Evolutionary conservation across 2,329 filamentous ascomycete genomes (phyloP), one percentile per base, ranked within the genome.

Genomic region (Lojkania enalia): DNA sequence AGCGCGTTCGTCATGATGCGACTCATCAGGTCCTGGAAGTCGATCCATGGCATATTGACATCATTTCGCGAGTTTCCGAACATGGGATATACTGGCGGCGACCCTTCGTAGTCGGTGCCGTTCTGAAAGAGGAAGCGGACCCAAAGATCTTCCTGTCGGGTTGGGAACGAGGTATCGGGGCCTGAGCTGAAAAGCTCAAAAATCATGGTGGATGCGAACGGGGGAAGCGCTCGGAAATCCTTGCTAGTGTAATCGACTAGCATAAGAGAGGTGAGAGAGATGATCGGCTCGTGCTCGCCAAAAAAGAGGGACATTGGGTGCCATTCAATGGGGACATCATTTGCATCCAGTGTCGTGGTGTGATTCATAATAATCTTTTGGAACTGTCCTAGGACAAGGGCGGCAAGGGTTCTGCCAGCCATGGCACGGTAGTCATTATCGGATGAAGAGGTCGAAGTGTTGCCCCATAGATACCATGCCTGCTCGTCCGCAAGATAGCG

Each of bases 101-200:
- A 54, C 20, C 60, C 58, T 16, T 63, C 5, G 75, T 76, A 43
- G 18, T 70, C 66, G 0, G 79, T 80, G 37, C 78, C 79, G 54
- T 84, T 84, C 54, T 77, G 78, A 64, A 80, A 77, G 44, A 75
- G 69, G 59, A 84, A 81, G 15, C 78, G 74, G 20, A 84, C 75
- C 62, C 68, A 79, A 30, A 84, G 71, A 16, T 82, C 70, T 2
- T 67, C 60, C 0, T 57, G 55, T 12, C 52, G 67, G 60, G 14
- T 62, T 54, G 33, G 74, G 61, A 42, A 82, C 9, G 9, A 9
- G 51, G 32, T 70, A 20, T 42, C 46, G 1, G 20, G 2, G 13
- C 59, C 60, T 6, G 78, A 62, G 19, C 75, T 74, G 46, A 78
- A 76, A 49, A 84, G 61, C 64, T 70, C 66, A 39, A 69, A 63